Evolutionary conservation across 2,329 filamentous ascomycete genomes (phyloP), one percentile per base, ranked within the genome.

Genomic region (Cladosporium sp.): DNA sequence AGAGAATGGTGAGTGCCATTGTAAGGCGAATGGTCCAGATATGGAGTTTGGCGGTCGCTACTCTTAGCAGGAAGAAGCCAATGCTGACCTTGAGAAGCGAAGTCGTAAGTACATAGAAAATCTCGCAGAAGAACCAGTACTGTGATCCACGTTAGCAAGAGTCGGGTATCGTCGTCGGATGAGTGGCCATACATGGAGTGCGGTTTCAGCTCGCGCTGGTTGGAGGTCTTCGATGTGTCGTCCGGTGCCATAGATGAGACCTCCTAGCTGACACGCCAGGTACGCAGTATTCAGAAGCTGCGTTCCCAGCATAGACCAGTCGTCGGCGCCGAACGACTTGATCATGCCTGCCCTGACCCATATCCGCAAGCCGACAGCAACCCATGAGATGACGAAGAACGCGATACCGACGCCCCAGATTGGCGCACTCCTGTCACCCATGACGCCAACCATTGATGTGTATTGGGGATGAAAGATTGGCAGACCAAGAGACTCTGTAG

Each of bases 41-140:
- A 64, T 86, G 83, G n/a, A 76, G 66, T 46, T 71, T 76, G 48
- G 79, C 75, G 36, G 82, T 74, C 0, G 83, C 82, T 23, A 87
- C 78, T 58, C 84, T 81, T 16, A 86, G 79, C 51, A 86, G 79
- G 66, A 85, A 84, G n/a, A 84, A 75, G 5, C 79, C 82, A 60
- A 86, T 82, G 1, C 84, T 81, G 43, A 85, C 77, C 66, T 85
- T 85, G 54, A 84, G 78, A 14, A 82, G 71, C 46, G 80, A 77
- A 25, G 79, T 83, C 5, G 79, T 77, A 63, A 83, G 72, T 8
- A 82, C 79, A 71, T 86, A 87, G 67, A 81, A 80, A n/a, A 83
- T 75, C 69, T 86, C 84, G 68, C 83, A 84, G n/a, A 86, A 78
- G 76, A 82, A 86, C 83, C 83, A 86, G 69, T 76, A 79, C 79